These are phyloP conservation scores for Candida montana DNA, from an alignment of 805 yeast genomes.

Conservation along the genomic window DNA sequence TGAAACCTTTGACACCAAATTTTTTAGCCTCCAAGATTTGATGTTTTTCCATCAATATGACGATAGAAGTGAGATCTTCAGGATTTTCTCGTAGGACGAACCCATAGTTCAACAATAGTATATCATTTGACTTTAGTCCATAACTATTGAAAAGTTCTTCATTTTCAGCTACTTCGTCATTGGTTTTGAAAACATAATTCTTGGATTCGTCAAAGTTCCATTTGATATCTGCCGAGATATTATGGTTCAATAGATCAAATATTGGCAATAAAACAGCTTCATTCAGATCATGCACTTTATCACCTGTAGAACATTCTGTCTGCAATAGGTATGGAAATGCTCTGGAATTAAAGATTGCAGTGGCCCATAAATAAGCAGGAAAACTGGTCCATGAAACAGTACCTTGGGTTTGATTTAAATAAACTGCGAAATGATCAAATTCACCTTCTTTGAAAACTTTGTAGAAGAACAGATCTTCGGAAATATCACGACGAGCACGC, in stretches of 20 bases:
- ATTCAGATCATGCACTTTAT: conserved; percentile 32
- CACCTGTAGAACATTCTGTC: conserved; percentile 6
- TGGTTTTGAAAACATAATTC: conserved; percentile 39
- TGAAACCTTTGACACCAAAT: conserved; percentile 34
- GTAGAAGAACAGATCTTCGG: conserved; percentile 26
- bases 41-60: conserved; percentile 44
- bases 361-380: conserved; percentile 71
- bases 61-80: conserved; percentile 54
- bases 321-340: conserved; percentile 73
- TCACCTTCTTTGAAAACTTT: conserved; percentile 18
- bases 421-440: conserved; percentile 22
- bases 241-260: conserved; percentile 75
- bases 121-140: conserved; percentile 86
- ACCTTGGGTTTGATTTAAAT: conserved; percentile 18
- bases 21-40: conserved; percentile 27
- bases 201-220: conserved; percentile 42
- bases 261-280: conserved; percentile 73
- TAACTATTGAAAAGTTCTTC: conserved; percentile 71
- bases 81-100: conserved; percentile 55
- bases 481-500: conserved; percentile 14
- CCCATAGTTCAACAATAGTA: conserved; percentile 76
- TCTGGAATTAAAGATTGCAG: conserved; percentile 63
- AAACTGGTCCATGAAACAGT: conserved; percentile 55
- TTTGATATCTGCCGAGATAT: conserved; percentile 50
- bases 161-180: conserved; percentile 28